These are phyloP conservation scores for Lachancea sp. DNA, from an alignment of 805 yeast species.

Conservation along the genomic window DNA sequence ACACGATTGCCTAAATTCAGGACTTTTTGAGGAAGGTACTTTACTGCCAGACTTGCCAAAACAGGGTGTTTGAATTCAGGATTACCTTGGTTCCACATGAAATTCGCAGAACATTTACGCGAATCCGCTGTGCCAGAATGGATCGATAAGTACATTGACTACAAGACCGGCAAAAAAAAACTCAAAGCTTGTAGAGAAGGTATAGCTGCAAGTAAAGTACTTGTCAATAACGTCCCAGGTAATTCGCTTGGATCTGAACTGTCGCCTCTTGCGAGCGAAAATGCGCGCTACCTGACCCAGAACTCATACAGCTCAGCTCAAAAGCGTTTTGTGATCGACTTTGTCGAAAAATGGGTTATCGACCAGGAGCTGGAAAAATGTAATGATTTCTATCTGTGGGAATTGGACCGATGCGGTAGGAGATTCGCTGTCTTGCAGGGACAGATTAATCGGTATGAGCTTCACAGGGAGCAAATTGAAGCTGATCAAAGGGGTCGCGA, in stretches of 20 bases:
- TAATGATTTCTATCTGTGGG: constrained; percentile 31
- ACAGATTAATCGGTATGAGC: constrained; percentile 20
- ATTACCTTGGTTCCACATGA: too few relatives aligned
- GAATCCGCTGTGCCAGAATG: constrained; percentile 80
- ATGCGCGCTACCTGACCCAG: not conserved
- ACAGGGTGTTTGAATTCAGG: too few relatives aligned
- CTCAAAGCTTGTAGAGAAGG: constrained; percentile 26
- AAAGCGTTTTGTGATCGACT: constrained; percentile 20
- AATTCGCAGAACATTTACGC: constrained; percentile 56
- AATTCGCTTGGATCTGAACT: not conserved
- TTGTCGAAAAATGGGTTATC: constrained; percentile 31
- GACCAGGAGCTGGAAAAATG: constrained; percentile 27
- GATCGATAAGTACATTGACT: constrained; percentile 75
- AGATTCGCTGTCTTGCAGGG: constrained; percentile 22
- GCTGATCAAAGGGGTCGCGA: not conserved
- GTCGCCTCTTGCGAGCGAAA: not conserved
- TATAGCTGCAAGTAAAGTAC: constrained; percentile 8
- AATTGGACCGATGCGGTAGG: constrained; percentile 22
- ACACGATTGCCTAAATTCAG: too few relatives aligned
- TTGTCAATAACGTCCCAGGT: constrained; percentile 7
- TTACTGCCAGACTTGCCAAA: too few relatives aligned
- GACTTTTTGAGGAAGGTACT: too few relatives aligned
- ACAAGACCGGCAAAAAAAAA: constrained; percentile 43
- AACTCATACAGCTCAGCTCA: constrained; percentile 12
- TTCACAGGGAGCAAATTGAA: constrained; percentile 6